Evolutionary conservation across 805 yeast species (phyloP), one percentile per base, ranked within the genome.

Genomic region (Pichia deserticola): DNA sequence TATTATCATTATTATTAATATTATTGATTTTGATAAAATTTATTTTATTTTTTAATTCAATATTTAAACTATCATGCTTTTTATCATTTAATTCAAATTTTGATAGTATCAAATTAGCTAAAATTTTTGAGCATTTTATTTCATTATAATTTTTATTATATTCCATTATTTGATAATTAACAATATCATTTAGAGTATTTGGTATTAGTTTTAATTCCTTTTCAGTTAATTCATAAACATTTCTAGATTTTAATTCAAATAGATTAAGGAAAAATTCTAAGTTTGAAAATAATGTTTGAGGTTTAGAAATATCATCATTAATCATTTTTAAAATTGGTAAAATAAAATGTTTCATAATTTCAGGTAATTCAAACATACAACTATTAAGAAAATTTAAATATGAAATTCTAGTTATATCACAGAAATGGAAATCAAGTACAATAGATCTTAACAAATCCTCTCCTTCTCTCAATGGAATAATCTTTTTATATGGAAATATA

Each of bases 341-440:
- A 36, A 88, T 61, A 57, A 72, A 84, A 58, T 83, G 82, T 61
- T 83, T 85, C 49, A 89, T 74, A 0, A 92, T 79, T 10, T 73
- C 61, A 1, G 96, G 95, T 35, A 86, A 72, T 60, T 87, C 96
- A 62, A 85, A 88, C 61, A 95, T 84, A 56, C 92, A 85, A 3
- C 85, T 74, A 5, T 85, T 80, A 51, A 90, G 68, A 40, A 84
- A 82, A 57, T 88, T 89, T 32, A 89, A 77, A 55, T 89, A 79
- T 3, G 95, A 89, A 36, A 83, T 77, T 0, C 89, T 86, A 0
- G 95, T 81, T 52, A 78, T 79, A 52, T 88, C 89, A 87, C 90
- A 84, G 0, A 89, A 81, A 25, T 81, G 76, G 47, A 86, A 65
- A 0, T 87, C 86, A 42, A 74, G 66, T 11, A 83, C 69, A 30